Conservation (phyloP, 2,329 filamentous ascomycete genomes). For the Epichloe sylvatica region DNA sequence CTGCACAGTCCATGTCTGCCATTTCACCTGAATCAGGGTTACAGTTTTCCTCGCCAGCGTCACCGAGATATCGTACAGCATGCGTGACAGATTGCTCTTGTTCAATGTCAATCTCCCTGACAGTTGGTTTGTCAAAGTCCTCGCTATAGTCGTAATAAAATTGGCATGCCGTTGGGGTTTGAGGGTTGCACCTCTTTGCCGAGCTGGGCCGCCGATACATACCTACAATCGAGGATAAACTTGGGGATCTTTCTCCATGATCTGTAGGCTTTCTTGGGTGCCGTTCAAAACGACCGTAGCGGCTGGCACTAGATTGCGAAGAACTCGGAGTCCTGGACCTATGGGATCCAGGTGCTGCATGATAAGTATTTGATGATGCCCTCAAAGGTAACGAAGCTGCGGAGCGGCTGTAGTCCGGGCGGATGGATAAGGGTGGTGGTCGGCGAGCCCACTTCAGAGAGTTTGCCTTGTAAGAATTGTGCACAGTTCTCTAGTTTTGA, state of each 20-base stretch:
- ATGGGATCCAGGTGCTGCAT: conserved; percentile 9
- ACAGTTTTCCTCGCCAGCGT: not conserved
- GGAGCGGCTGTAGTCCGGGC: conserved; percentile 27
- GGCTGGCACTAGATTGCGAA: conserved; percentile 15
- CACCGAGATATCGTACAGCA: not conserved
- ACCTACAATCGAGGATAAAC: conserved; percentile 36
- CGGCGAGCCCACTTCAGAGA: conserved; percentile 23
- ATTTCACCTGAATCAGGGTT: not conserved
- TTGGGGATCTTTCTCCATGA: conserved; percentile 28
- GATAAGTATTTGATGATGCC: conserved; percentile 14
- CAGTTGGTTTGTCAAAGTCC: conserved; percentile 27
- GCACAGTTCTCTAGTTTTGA: conserved; percentile 27
- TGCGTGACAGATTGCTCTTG: conserved; percentile 8
- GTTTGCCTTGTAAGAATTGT: conserved; percentile 27
- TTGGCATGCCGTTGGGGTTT: conserved; percentile 19
- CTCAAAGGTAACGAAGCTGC: conserved; percentile 24
- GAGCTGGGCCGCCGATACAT: conserved; percentile 26
- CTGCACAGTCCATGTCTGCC: not conserved
- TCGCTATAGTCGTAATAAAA: conserved; percentile 42
- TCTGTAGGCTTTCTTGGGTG: conserved; percentile 23
- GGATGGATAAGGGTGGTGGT: conserved; percentile 25
- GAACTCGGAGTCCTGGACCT: conserved; percentile 24
- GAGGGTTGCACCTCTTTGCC: conserved; percentile 14
- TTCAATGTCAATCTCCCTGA: conserved; percentile 8
- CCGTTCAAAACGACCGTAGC: conserved; percentile 15